Conservation (phyloP, 2,329 filamentous ascomycete genomes). For the Fusarium zealandicum region DNA sequence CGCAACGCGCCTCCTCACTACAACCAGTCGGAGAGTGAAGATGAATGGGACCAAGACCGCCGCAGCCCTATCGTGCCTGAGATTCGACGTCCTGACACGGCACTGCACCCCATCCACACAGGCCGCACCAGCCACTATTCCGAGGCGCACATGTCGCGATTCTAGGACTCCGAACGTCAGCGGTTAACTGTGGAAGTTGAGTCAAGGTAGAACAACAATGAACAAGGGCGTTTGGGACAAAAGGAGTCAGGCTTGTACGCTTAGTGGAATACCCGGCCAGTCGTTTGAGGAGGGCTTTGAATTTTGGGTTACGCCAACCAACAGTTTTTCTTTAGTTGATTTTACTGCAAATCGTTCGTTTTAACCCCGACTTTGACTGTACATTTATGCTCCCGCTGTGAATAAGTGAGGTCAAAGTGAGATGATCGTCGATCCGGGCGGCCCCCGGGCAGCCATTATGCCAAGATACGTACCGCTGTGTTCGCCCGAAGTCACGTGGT, state of each 20-base stretch:
- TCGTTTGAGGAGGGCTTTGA: slow-evolving; percentile 12
- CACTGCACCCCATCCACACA: slow-evolving; percentile 62
- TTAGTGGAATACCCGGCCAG: slow-evolving; percentile 35
- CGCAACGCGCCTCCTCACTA: slow-evolving; percentile 39
- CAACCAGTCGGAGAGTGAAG: slow-evolving; percentile 11
- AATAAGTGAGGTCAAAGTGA: no score
- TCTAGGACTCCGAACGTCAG: slow-evolving; percentile 44
- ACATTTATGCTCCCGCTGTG: no score
- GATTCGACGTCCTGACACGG: slow-evolving; percentile 63
- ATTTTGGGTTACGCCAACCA: neutral
- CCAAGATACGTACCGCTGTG: slow-evolving; percentile 14
- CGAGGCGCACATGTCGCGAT: slow-evolving; percentile 58
- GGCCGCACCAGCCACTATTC: slow-evolving; percentile 57
- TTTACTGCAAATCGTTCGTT: slow-evolving; percentile 6
- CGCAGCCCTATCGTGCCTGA: slow-evolving; percentile 64
- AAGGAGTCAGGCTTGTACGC: slow-evolving; percentile 21
- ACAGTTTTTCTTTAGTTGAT: no score
- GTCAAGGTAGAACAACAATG: neutral
- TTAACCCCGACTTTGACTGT: neutral
- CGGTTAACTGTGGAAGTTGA: neutral
- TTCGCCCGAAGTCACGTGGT: slow-evolving; percentile 21
- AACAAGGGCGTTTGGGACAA: slow-evolving; percentile 23
- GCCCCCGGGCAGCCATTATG: no score
- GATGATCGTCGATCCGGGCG: neutral
- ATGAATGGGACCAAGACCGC: slow-evolving; percentile 43